phyloP scores from a whole-genome alignment of 192 early-diverging fungal genomes.

The Coemansia sp. region DNA sequence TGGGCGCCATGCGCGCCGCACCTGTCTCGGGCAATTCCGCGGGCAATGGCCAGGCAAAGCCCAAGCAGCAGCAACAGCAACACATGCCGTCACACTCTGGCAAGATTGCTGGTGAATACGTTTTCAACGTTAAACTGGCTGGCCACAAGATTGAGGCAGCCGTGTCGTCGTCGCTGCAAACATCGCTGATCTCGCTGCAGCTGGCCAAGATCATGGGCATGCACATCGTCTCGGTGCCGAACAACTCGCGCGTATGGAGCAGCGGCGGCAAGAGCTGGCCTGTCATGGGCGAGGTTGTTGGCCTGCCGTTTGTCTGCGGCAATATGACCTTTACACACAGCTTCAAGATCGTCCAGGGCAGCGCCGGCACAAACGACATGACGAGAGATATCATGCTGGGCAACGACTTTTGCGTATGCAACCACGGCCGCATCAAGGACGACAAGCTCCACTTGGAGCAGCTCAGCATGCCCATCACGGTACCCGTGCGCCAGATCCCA shows the following conservation, averaged over 20 bases:
- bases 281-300: slow-evolving; percentile 33
- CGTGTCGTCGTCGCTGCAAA: slow-evolving; percentile 35
- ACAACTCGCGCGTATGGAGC: slow-evolving; percentile 42
- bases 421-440: slow-evolving; percentile 52
- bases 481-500: slow-evolving; percentile 44
- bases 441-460: slow-evolving; percentile 45
- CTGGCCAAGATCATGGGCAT: slow-evolving; percentile 36
- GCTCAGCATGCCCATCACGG: slow-evolving; percentile 42
- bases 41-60: not conserved
- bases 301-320: slow-evolving; percentile 50
- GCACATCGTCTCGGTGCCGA: slow-evolving; percentile 12
- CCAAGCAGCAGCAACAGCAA: slow-evolving; percentile 1
- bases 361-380: slow-evolving; percentile 33
- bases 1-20: slow-evolving; percentile 10
- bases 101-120: slow-evolving; percentile 23
- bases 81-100: slow-evolving; percentile 20
- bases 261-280: slow-evolving; percentile 43
- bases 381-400: slow-evolving; percentile 40
- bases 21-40: slow-evolving; percentile 1
- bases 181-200: slow-evolving; percentile 47
- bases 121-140: slow-evolving; percentile 23
- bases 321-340: slow-evolving; percentile 49
- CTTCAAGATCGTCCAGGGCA: slow-evolving; percentile 43
- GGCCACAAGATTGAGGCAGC: slow-evolving; percentile 38
- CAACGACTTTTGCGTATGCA: slow-evolving; percentile 52